A percentile compares a stretch with the other conserved stretches of the same genome.
Conservation (phyloP, 371 early-diverging fungal species). For the Zychaea mexicana region DNA sequence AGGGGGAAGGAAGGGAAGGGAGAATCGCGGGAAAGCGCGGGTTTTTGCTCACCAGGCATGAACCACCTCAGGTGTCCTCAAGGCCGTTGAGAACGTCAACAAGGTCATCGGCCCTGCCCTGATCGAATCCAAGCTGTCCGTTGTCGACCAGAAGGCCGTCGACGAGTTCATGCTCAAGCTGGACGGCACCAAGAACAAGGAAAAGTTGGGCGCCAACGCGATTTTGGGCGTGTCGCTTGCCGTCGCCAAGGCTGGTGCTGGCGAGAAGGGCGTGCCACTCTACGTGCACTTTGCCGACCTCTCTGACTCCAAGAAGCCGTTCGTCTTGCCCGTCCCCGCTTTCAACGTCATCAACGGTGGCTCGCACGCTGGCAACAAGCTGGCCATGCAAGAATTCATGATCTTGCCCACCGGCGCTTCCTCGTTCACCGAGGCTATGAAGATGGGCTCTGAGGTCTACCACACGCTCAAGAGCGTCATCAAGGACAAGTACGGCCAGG, state of each 20-base stretch:
- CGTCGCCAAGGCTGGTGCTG: constrained; percentile 95
- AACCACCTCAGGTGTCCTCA: constrained; percentile 73
- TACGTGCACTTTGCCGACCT: constrained; percentile 92
- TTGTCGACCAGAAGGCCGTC: constrained; percentile 85
- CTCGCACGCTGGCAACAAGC: constrained; percentile 98
- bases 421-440: constrained; percentile 96
- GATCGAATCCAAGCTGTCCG: constrained; percentile 70
- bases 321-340: constrained; percentile 95
- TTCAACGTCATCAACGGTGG: constrained; percentile 99
- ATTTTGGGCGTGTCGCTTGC: constrained; percentile 98
- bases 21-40: constrained; percentile 7
- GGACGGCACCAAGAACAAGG: constrained; percentile 96
- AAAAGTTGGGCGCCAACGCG: constrained; percentile 97
- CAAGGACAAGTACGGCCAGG: constrained; percentile 97
- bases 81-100: constrained; percentile 95
- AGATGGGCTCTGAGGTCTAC: constrained; percentile 97
- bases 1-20: no score
- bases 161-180: constrained; percentile 90
- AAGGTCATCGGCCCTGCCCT: constrained; percentile 83
- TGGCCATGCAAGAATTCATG: constrained; percentile 99
- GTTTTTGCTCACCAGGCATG: background rate
- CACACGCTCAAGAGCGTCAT: constrained; percentile 93
- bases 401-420: constrained; percentile 96
- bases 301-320: constrained; percentile 77
- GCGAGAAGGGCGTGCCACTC: constrained; percentile 87